These are phyloP conservation scores for Nemophila menziesii DNA, from an alignment of 257 asterid genomes.

Conservation along the genomic window DNA sequence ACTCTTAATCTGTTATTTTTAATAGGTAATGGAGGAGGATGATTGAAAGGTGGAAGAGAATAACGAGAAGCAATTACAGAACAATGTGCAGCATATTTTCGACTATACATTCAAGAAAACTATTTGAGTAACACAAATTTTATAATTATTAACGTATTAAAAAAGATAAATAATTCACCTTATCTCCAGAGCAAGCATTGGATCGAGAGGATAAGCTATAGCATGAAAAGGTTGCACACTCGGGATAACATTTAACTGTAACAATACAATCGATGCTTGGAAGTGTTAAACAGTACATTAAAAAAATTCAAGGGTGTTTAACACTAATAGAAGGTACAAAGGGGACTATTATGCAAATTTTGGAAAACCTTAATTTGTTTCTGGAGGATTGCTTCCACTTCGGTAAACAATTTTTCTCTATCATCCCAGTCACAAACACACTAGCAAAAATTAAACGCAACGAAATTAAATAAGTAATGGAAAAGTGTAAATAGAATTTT, in stretches of 20 bases:
- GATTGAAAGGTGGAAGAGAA: constrained; percentile 78
- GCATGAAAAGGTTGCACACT: constrained; percentile 99
- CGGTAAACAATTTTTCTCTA: constrained; percentile 82
- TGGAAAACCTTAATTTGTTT: constrained; percentile 81
- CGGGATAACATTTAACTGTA: constrained; percentile 82
- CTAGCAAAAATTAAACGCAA: constrained; percentile 27
- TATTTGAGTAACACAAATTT: constrained; percentile 1
- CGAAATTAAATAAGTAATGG: constrained; percentile 7
- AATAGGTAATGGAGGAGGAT: constrained; percentile 64
- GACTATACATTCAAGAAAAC: constrained; percentile 32
- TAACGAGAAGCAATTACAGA: constrained; percentile 86
- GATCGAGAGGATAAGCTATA: constrained; percentile 96
- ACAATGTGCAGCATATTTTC: constrained; percentile 92
- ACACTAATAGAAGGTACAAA: constrained; percentile 1
- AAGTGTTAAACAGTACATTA: not conserved
- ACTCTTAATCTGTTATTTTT: constrained; percentile 63
- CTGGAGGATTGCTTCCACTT: constrained; percentile 89
- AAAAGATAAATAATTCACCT: constrained; percentile 34
- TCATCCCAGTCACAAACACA: constrained; percentile 98
- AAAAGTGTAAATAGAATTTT: constrained; percentile 2
- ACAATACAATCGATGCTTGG: constrained; percentile 8
- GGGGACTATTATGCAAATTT: constrained; percentile 1
- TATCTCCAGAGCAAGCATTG: constrained; percentile 85
- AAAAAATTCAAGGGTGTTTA: not conserved
- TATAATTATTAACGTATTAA: not conserved